Evolutionary conservation across 768 basidiomycete species (phyloP), one percentile per base, ranked within the genome.

Genomic region (Pleurotus salmoneostramineus): DNA sequence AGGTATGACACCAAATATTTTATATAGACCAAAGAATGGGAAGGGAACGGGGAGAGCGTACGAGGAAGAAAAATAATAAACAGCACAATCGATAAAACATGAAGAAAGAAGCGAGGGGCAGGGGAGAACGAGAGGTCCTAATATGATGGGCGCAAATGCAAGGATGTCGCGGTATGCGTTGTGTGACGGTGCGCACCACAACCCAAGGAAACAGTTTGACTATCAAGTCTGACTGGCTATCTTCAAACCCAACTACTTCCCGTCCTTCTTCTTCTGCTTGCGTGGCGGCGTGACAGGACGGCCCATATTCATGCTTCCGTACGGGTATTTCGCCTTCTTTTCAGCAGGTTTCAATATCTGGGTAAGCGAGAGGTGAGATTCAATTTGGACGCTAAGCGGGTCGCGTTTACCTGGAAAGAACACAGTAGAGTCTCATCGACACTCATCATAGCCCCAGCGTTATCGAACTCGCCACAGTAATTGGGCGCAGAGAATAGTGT

Each of bases 391-490:
- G 49, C 52, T 58, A 8, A 40, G 43, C 12, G 31, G 6, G 8
- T 0, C 11, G 33, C 37, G 49, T 73, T 59, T 62, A 95, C 94
- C 76, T 98, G 96, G 93, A 98, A 98, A 6, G 95, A 98, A 76
- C 96, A 98, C 62, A 98, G 72, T 63, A 98, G 72, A 6, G 96
- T 97, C 75, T 98, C 96, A 66, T 98, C 96, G 44, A 99, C 96
- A 67, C 92, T 95, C 96, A 98, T 99, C 96, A 99, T 99, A 35
- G 96, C 96, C 37, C 96, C 96, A 3, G 96, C 95, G 72, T 99
- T 99, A 73, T 99, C 96, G 67, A 99, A 99, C 77, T 98, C 91
- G 62, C 93, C 91, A 65, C 90, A 93, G 67, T 93, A 93, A 77
- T 93, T 93, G 59, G 96, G 96, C 52, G 96, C 96, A 21, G 94